Percentiles rank a stretch among this genome's conserved stretches.
phyloP scores from a whole-genome alignment of 208 protist species.

The Trypanosoma boissoni region DNA sequence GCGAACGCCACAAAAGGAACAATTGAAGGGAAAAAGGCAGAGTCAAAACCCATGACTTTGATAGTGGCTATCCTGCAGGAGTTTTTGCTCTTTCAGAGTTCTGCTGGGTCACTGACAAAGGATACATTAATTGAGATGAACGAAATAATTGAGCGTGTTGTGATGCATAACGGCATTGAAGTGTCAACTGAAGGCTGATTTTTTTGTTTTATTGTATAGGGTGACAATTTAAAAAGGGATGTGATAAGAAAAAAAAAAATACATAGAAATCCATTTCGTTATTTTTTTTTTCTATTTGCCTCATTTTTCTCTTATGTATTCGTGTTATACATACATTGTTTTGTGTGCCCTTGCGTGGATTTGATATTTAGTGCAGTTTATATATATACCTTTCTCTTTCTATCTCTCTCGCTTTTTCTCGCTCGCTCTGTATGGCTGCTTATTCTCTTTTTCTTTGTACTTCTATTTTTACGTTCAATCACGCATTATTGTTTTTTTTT shows the following conservation, averaged over 20 bases:
- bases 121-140: slow-evolving; percentile 49
- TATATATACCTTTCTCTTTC: slow-evolving; percentile 2
- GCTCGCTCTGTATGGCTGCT: too few relatives aligned
- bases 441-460: too few relatives aligned
- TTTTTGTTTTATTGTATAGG: too few relatives aligned
- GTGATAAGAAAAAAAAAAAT: background rate
- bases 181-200: slow-evolving; percentile 17
- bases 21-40: slow-evolving; percentile 16
- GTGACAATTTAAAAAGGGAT: slow-evolving; percentile 4
- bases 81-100: slow-evolving; percentile 85
- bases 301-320: background rate
- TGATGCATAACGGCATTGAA: slow-evolving; percentile 55
- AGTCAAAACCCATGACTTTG: slow-evolving; percentile 53
- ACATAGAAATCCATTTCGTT: slow-evolving; percentile 9
- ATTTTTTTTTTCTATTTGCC: slow-evolving; percentile 17
- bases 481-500: background rate
- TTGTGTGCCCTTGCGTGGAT: background rate
- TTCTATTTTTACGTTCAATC: too few relatives aligned
- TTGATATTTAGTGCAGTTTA: background rate
- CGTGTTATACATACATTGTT: background rate
- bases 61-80: slow-evolving; percentile 85
- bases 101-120: slow-evolving; percentile 58
- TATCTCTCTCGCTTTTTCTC: too few relatives aligned
- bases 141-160: slow-evolving; percentile 38
- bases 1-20: slow-evolving; percentile 33